Base-by-base conservation (phyloP, 768 basidiomycete species). In the Suillus alpinus region DNA sequence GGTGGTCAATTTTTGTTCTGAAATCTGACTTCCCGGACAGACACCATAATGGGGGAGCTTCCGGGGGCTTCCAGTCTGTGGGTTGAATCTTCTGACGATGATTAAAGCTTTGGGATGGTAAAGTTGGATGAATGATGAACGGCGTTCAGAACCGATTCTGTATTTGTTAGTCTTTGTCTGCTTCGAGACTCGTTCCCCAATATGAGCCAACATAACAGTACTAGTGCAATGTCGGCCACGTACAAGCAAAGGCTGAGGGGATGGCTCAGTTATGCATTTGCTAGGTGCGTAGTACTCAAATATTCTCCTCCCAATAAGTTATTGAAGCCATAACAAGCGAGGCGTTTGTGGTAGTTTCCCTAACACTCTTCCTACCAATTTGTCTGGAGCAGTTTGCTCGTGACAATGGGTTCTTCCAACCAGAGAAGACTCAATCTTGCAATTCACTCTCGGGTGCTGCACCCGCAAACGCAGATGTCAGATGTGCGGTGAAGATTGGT, bases 381-480 rank as follows among this genome's bases (percentile, higher is more conserved):
- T 90, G 87, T 69, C 76, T 92, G 8, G 90, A 91, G 71, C 94
- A 95, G 73, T 93, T 95, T 64, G 94, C 94, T 2, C 76, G 93
- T 62, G 93, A 95, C 74, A 92, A 95, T 71, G 94, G 94, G 0
- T 91, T 80, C 66, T 71, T 92, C 2, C 76, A 87, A 18, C 92
- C 92, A 0, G 89, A 89, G 59, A 82, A 82, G 63, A 82, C 77
- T 0, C 63, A 75, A n/a, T 85, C 83, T 5, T 96, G 95, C 69
- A 57, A 67, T 0, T 60, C 74, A 1, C 46, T 60, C 31, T 36
- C 50, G 16, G 59, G 43, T 31, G 63, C 37, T 29, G 62, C 65
- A 3, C 60, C 61, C 0, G 68, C 67, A 2, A 73, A 75, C n/a
- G 72, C 72, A 7, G 80, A 73, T 5, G 67, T 61, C 16, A 81